phyloP scores from a whole-genome alignment of 192 early-diverging fungal species.

The Rhizoclosmatium globosum region DNA sequence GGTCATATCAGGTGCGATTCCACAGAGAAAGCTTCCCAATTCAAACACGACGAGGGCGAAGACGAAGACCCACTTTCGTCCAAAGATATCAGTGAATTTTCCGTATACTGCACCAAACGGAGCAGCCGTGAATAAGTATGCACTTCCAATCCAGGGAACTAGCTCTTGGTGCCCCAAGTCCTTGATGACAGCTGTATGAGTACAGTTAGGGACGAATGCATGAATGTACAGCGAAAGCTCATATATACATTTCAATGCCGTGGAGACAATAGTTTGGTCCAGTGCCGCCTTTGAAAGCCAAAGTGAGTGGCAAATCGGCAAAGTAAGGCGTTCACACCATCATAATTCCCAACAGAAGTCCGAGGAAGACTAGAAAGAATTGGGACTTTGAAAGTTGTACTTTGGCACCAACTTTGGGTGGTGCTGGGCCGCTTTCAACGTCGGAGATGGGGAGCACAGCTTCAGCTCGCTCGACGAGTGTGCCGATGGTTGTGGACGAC shows the following conservation, averaged over 20 bases:
- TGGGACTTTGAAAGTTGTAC: no score
- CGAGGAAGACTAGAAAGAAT: not conserved
- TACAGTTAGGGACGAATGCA: no score
- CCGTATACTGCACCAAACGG: constrained; percentile 60
- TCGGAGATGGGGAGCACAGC: no score
- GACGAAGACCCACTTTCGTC: constrained; percentile 66
- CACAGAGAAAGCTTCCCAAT: constrained; percentile 35
- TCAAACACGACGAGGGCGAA: constrained; percentile 34
- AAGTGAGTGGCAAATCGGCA: no score
- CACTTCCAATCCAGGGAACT: constrained; percentile 13
- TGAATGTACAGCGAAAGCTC: no score
- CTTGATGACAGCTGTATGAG: constrained; percentile 50
- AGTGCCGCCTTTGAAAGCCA: no score
- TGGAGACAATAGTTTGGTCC: constrained; percentile 30
- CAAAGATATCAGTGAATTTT: constrained; percentile 89
- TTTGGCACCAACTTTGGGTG: no score
- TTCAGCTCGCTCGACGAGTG: no score
- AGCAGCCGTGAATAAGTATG: constrained; percentile 8
- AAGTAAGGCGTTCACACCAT: no score
- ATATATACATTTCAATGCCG: constrained; percentile 34
- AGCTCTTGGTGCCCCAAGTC: constrained; percentile 26
- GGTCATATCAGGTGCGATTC: constrained; percentile 21
- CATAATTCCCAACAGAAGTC: constrained; percentile 52
- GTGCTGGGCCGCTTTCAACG: no score
- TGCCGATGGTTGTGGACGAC: no score